A percentile compares a stretch with the other conserved stretches of the same genome.
Evolutionary conservation across 345 rosid genomes (phyloP).

Genomic region (Euphorbia pulcherrima): DNA sequence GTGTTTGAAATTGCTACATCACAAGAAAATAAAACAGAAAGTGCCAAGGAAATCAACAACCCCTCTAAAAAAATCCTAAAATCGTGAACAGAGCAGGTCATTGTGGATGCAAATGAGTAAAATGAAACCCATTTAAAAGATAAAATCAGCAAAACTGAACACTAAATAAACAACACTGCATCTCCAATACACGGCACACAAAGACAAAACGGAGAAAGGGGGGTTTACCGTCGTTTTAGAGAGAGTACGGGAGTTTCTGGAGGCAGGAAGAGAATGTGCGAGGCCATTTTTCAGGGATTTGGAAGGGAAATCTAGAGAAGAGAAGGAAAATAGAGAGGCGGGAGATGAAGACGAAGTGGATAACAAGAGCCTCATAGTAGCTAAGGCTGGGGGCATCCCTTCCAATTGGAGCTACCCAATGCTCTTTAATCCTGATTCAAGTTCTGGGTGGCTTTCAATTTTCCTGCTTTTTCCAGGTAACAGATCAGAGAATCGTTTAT

Average conservation of each 20-base stretch:
- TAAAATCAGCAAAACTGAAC: background rate
- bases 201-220: background rate
- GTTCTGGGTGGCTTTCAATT: slow-evolving; percentile 7
- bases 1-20: background rate
- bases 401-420: background rate
- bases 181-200: background rate
- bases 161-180: slow-evolving; percentile 6
- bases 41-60: background rate
- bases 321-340: slow-evolving; percentile 13
- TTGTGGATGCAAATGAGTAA: slow-evolving; percentile 1
- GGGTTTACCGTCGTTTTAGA: slow-evolving; percentile 41
- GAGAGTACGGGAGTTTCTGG: slow-evolving; percentile 27
- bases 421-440: background rate
- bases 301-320: slow-evolving; percentile 36
- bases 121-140: background rate
- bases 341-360: slow-evolving; percentile 31
- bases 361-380: slow-evolving; percentile 45
- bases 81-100: background rate
- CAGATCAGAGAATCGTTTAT: background rate
- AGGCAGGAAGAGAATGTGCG: slow-evolving; percentile 24
- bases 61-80: background rate
- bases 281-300: slow-evolving; percentile 28
- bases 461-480: background rate
- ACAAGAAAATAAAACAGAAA: background rate
- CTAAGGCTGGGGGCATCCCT: slow-evolving; percentile 47